phyloP scores from a whole-genome alignment of 2,329 filamentous ascomycete species.

The Fragosphaeria purpurea region DNA sequence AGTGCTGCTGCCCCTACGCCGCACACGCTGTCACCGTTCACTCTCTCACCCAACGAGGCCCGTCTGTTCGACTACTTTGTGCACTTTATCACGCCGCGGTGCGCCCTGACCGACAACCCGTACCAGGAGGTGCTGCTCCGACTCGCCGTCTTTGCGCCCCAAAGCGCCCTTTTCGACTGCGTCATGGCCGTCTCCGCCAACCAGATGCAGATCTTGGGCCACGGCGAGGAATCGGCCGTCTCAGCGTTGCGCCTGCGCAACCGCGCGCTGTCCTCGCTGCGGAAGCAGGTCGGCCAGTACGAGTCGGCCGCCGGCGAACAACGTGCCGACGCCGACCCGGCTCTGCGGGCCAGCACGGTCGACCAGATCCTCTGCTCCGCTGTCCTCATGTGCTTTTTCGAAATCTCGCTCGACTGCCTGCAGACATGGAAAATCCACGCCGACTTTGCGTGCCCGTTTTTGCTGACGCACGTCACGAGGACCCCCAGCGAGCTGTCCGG shows the following conservation, averaged over 20 bases:
- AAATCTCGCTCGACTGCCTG: constrained; percentile 3
- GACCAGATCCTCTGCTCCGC: constrained; percentile 6
- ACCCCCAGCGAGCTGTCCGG: neutral
- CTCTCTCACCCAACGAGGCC: too few species aligned
- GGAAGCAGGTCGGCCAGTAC: neutral
- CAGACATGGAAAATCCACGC: constrained; percentile 2
- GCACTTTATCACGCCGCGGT: too few species aligned
- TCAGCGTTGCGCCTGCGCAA: neutral
- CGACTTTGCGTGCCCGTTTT: neutral
- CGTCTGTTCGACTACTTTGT: too few species aligned
- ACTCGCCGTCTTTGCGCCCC: too few species aligned
- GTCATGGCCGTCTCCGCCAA: constrained; percentile 20
- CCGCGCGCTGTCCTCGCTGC: neutral
- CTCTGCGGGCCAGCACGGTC: neutral
- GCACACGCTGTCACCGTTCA: too few species aligned
- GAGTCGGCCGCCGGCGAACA: neutral
- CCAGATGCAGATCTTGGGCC: constrained; percentile 10
- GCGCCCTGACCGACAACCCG: too few species aligned
- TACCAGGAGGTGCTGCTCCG: too few species aligned
- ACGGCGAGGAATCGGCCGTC: neutral
- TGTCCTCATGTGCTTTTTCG: constrained; percentile 6
- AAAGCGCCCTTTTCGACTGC: constrained; percentile 15
- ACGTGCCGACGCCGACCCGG: neutral
- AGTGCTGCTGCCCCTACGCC: too few species aligned
- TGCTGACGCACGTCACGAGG: neutral